A percentile compares a stretch with the other conserved stretches of the same genome.
Conservation (phyloP, 129 eudicot genomes). For the Arctium lappa region DNA sequence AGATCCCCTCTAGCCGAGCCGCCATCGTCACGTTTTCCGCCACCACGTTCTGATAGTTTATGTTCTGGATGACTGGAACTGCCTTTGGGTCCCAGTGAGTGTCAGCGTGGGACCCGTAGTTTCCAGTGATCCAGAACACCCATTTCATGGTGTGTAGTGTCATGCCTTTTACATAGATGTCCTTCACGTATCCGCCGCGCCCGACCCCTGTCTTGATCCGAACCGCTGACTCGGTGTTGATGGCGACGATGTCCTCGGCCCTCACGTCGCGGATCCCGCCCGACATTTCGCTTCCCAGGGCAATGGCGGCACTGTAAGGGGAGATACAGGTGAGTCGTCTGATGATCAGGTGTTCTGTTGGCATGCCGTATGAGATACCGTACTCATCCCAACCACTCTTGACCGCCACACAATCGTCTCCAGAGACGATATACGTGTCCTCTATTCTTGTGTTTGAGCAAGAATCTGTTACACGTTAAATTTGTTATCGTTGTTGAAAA, state of each 20-base stretch:
- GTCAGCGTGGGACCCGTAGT: conserved; percentile 78
- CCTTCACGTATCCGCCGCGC: conserved; percentile 76
- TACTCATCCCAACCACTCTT: conserved; percentile 93
- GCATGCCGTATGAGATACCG: conserved; percentile 64
- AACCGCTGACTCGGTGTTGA: conserved; percentile 69
- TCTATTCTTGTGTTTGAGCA: conserved; percentile 74
- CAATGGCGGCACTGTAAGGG: conserved; percentile 80
- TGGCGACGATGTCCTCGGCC: conserved; percentile 62
- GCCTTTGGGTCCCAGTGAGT: conserved; percentile 68
- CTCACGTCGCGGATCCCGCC: conserved; percentile 79
- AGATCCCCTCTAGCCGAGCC: conserved; percentile 64
- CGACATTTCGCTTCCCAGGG: conserved; percentile 85
- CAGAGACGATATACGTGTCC: conserved; percentile 64
- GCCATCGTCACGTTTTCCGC: conserved; percentile 75
- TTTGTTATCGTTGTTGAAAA: background rate
- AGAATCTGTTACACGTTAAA: conserved; percentile 43
- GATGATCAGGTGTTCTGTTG: conserved; percentile 59
- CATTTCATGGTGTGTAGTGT: conserved; percentile 78
- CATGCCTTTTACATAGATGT: conserved; percentile 75
- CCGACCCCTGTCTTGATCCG: conserved; percentile 77
- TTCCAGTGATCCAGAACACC: conserved; percentile 86
- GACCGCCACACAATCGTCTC: conserved; percentile 71
- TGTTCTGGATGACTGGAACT: conserved; percentile 49
- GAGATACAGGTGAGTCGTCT: conserved; percentile 69
- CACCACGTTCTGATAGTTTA: conserved; percentile 63